Conservation (phyloP, 2,329 filamentous ascomycete species). For the Dichotomopilus funicola region DNA sequence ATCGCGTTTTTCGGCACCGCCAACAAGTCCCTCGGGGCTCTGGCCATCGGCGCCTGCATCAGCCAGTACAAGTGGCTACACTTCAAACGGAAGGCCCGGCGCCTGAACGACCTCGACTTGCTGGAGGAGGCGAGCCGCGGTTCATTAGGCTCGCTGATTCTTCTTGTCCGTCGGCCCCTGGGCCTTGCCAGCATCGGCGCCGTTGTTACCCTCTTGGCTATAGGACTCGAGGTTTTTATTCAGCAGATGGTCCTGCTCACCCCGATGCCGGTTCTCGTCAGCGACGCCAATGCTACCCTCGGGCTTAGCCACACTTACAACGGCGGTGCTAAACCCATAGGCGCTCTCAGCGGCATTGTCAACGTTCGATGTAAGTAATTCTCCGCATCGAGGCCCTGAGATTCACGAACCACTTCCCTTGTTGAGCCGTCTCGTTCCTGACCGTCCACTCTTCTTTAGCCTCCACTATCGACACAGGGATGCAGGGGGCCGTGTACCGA, state of each 20-base stretch:
- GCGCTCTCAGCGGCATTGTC: background rate
- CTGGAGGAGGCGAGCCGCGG: conserved; percentile 19
- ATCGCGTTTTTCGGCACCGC: conserved; percentile 15
- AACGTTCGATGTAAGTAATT: background rate
- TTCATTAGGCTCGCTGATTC: conserved; percentile 6
- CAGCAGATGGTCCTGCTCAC: conserved; percentile 16
- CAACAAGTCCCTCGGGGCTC: conserved; percentile 7
- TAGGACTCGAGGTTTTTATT: conserved; percentile 16
- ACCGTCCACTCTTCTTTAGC: background rate
- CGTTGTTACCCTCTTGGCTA: conserved; percentile 9
- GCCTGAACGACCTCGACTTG: conserved; percentile 17
- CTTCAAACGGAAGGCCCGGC: conserved; percentile 4
- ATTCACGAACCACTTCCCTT: background rate
- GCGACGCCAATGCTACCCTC: conserved; percentile 11
- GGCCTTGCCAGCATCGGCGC: conserved; percentile 12
- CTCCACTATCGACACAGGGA: conserved; percentile 9
- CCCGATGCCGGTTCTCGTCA: background rate
- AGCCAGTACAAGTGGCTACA: conserved; percentile 20
- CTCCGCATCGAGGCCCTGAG: background rate
- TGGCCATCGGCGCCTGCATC: conserved; percentile 13
- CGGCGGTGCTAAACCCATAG: background rate
- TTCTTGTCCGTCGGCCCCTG: conserved; percentile 8
- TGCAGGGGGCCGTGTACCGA: conserved; percentile 19
- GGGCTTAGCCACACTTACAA: conserved; percentile 12
- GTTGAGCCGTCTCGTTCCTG: background rate